Percentiles rank a stretch among this genome's conserved stretches.
phyloP scores from a whole-genome alignment of 495 filamentous ascomycete species.

The Xylaria telfairii region DNA sequence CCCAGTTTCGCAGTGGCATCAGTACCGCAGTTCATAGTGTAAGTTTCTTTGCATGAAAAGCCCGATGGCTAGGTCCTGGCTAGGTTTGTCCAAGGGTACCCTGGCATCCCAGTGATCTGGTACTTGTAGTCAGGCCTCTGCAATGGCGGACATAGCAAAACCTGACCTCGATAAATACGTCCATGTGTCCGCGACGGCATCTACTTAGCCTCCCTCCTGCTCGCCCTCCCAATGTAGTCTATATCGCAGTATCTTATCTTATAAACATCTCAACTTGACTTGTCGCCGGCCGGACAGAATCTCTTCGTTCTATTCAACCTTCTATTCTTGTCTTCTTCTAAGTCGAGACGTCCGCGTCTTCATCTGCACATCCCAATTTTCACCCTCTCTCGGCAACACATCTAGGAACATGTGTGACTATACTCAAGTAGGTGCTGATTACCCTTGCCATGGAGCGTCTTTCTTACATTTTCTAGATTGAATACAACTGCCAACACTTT shows the following conservation, averaged over 20 bases:
- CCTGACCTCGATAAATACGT: slow-evolving; percentile 21
- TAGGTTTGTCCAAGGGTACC: slow-evolving; percentile 24
- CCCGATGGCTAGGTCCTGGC: slow-evolving; percentile 18
- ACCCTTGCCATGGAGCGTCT: not conserved
- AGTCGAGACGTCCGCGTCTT: not conserved
- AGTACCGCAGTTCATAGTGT: slow-evolving; percentile 9
- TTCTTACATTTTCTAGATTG: slow-evolving; percentile 30
- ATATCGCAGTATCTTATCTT: not conserved
- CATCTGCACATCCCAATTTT: not conserved
- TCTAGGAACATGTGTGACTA: slow-evolving; percentile 39
- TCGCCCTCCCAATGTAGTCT: slow-evolving; percentile 3
- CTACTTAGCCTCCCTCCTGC: not conserved
- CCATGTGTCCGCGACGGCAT: slow-evolving; percentile 10
- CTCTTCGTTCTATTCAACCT: not conserved
- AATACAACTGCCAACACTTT: slow-evolving; percentile 42
- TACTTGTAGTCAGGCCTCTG: slow-evolving; percentile 21
- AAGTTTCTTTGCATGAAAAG: slow-evolving; percentile 22
- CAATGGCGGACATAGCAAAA: not conserved
- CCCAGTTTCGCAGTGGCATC: slow-evolving; percentile 5
- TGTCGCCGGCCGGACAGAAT: not conserved
- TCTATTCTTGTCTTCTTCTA: not conserved
- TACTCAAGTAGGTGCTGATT: slow-evolving; percentile 35
- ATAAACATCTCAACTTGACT: not conserved
- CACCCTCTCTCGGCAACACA: not conserved
- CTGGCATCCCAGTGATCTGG: slow-evolving; percentile 24